phyloP scores from a whole-genome alignment of 306 rosid genomes.

The Malus sieversii region DNA sequence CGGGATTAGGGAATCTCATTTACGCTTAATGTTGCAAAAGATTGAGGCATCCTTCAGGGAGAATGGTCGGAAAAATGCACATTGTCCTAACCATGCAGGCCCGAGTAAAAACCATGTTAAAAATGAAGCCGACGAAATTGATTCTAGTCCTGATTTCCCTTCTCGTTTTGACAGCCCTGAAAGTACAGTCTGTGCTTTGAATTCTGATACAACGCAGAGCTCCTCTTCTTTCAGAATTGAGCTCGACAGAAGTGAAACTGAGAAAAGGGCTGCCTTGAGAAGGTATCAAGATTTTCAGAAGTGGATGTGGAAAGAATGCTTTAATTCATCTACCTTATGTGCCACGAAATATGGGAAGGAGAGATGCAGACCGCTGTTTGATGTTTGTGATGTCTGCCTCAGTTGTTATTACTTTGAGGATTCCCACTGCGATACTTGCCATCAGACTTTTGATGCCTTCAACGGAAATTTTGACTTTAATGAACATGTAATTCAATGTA shows the following conservation, averaged over 20 bases:
- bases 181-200: constrained; percentile 53
- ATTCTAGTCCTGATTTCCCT: constrained; percentile 32
- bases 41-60: constrained; percentile 71
- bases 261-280: constrained; percentile 65
- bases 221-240: constrained; percentile 80
- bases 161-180: constrained; percentile 64
- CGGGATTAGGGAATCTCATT: constrained; percentile 86
- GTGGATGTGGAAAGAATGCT: constrained; percentile 90
- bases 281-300: constrained; percentile 84
- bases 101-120: constrained; percentile 29
- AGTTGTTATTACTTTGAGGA: constrained; percentile 54
- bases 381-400: constrained; percentile 61
- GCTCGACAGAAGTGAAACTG: constrained; percentile 65
- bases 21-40: constrained; percentile 88
- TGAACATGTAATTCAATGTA: constrained; percentile 62
- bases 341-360: constrained; percentile 66
- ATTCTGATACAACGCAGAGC: constrained; percentile 42
- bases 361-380: constrained; percentile 65
- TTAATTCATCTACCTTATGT: constrained; percentile 46
- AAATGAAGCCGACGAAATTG: constrained; percentile 45
- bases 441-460: constrained; percentile 39
- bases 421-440: constrained; percentile 79
- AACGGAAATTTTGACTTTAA: constrained; percentile 41
- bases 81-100: constrained; percentile 24
- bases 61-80: constrained; percentile 47